Evolutionary conservation across 2,329 filamentous ascomycete species (phyloP).

Genomic region (Stenocarpella maydis): DNA sequence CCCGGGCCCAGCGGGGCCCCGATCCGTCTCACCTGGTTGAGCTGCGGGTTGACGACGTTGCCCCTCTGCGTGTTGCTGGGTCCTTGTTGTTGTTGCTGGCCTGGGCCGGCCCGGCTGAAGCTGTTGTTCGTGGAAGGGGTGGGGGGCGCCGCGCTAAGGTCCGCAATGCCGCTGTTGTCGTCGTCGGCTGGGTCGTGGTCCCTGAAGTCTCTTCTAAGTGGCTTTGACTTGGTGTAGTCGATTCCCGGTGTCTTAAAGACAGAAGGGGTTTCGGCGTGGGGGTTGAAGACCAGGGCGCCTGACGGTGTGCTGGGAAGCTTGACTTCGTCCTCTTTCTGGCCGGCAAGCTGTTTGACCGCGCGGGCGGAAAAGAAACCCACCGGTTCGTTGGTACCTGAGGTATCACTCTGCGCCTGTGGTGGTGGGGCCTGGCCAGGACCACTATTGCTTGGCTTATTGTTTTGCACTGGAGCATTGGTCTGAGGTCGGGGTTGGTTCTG

Average conservation of each 20-base stretch:
- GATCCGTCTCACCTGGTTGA: conserved; percentile 65
- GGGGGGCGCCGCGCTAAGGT: background rate
- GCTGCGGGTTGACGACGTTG: conserved; percentile 59
- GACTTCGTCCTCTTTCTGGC: conserved; percentile 55
- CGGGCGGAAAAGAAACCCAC: conserved; percentile 76
- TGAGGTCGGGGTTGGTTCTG: conserved; percentile 40
- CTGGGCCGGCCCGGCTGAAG: background rate
- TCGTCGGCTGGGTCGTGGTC: conserved; percentile 56
- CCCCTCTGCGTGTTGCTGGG: conserved; percentile 41
- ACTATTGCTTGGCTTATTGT: conserved; percentile 35
- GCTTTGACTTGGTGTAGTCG: conserved; percentile 80
- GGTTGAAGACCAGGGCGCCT: conserved; percentile 70
- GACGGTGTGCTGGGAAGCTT: conserved; percentile 52
- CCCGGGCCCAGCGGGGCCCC: conserved; percentile 62
- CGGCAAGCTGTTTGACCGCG: conserved; percentile 62
- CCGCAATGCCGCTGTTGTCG: conserved; percentile 16
- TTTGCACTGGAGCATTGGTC: background rate
- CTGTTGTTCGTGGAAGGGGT: conserved; percentile 16
- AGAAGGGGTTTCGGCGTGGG: conserved; percentile 79
- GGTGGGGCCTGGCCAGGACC: conserved; percentile 40
- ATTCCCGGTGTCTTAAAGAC: conserved; percentile 89
- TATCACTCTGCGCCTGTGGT: conserved; percentile 35
- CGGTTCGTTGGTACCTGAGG: conserved; percentile 47
- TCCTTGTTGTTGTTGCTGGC: conserved; percentile 13
- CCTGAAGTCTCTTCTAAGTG: conserved; percentile 67